Conservation (phyloP, 2,329 filamentous ascomycete genomes). For the Endoconidiophora polonica region DNA sequence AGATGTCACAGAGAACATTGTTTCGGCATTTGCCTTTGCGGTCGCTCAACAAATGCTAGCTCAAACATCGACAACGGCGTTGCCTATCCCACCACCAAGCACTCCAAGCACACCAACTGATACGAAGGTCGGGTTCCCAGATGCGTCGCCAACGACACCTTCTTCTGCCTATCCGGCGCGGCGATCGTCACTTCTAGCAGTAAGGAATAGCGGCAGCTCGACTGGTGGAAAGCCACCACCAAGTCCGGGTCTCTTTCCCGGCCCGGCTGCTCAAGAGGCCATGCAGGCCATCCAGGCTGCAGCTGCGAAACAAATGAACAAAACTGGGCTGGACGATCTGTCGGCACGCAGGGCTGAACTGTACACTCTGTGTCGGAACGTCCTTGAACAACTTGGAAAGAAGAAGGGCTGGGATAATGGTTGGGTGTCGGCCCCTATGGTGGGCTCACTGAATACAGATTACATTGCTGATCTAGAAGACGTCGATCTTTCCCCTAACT, state of each 20-base stretch:
- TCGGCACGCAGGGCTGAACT: slow-evolving; percentile 72
- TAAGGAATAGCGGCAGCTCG: slow-evolving; percentile 23
- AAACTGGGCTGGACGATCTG: slow-evolving; percentile 59
- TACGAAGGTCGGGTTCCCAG: slow-evolving; percentile 23
- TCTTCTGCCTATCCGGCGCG: slow-evolving; percentile 46
- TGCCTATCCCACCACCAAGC: slow-evolving; percentile 41
- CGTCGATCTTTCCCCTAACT: slow-evolving; percentile 33
- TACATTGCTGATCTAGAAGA: slow-evolving; percentile 37
- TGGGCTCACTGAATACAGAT: slow-evolving; percentile 26
- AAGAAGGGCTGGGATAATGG: slow-evolving; percentile 60
- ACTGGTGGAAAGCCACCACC: slow-evolving; percentile 17
- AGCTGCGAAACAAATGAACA: slow-evolving; percentile 30
- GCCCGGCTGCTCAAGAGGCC: slow-evolving; percentile 23
- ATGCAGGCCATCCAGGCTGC: slow-evolving; percentile 24
- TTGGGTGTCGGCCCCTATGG: slow-evolving; percentile 45
- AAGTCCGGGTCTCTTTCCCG: slow-evolving; percentile 38
- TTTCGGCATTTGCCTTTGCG: slow-evolving; percentile 63
- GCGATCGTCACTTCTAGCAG: slow-evolving; percentile 38
- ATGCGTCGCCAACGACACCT: slow-evolving; percentile 26
- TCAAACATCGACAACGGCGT: slow-evolving; percentile 52
- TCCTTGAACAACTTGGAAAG: slow-evolving; percentile 59
- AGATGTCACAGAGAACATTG: slow-evolving; percentile 53
- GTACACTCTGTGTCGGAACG: slow-evolving; percentile 60
- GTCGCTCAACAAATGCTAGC: slow-evolving; percentile 60
- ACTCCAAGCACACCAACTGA: slow-evolving; percentile 11